Evolutionary conservation across 1,139 yeast species (phyloP), one percentile per base, ranked within the genome.

Genomic region (Protomyces gravidus): DNA sequence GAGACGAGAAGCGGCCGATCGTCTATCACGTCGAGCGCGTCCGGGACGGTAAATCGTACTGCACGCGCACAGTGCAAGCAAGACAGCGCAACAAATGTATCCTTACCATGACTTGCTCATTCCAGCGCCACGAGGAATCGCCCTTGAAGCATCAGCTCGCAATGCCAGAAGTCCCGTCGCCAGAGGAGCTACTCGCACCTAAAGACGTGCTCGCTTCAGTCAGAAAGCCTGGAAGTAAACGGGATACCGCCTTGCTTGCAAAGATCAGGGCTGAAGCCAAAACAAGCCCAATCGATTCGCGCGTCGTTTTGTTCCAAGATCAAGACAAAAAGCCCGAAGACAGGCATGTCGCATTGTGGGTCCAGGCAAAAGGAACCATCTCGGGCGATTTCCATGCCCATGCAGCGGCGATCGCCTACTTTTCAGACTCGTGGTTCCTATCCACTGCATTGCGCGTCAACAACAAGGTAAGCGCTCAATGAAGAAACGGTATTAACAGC

Each of bases 371-470:
- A 57, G 75, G 72, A 23, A 68, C 67, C 5, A 65, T 75, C 39
- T 64, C 49, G 25, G 72, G 70, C 64, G 72, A 72, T n/a, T 67
- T 66, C 7, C 50, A 46, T 28, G 80, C 76, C 68, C 79, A 82
- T 63, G 82, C 79, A 68, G 82, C 79, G 25, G 88, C 86, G 0
- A 70, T 85, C 58, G 85, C 85, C 1, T 81, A 80, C 61, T 72
- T 84, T 25, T 78, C 86, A 0, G 94, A 86, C 69, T 77, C 83
- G 9, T 77, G 80, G 63, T 76, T 82, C 63, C 71, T 85, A 57
- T 76, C 81, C 17, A 72, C 84, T 0, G 72, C 78, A 23, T 75
- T 78, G 66, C 72, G 78, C 55, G 73, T 78, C 62, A 76, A 78
- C 61, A 67, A 74, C 47, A 64, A 74, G 36, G 36, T 30, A 5